Evolutionary conservation across 148 eudicot species (phyloP).

Genomic region (Chenopodium quinoa): DNA sequence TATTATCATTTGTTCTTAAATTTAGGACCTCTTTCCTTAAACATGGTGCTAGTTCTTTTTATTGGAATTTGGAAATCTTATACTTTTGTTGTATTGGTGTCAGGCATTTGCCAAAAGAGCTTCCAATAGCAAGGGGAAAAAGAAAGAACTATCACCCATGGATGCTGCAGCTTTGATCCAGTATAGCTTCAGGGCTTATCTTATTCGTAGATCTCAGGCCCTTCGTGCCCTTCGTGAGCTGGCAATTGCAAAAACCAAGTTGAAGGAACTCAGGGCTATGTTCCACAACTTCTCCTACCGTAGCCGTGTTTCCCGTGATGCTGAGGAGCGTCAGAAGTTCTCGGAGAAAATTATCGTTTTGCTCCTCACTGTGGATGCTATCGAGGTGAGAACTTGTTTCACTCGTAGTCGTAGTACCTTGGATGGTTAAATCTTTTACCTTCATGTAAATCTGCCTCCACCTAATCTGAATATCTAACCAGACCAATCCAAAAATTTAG

Average conservation of each 20-base stretch:
- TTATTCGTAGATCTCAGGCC: conserved; percentile 72
- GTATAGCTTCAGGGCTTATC: conserved; percentile 66
- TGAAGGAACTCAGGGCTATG: conserved; percentile 79
- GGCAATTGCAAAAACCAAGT: conserved; percentile 78
- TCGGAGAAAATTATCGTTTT: conserved; percentile 82
- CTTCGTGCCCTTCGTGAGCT: conserved; percentile 88
- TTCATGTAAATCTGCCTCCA: background rate
- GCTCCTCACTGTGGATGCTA: conserved; percentile 89
- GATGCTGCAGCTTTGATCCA: conserved; percentile 88
- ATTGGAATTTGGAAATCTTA: background rate
- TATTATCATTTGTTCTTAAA: background rate
- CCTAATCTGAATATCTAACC: background rate
- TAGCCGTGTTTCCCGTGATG: conserved; percentile 63
- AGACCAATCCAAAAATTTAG: background rate
- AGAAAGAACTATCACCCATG: conserved; percentile 69
- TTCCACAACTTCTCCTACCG: conserved; percentile 89
- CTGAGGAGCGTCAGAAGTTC: conserved; percentile 87
- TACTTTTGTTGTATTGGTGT: background rate
- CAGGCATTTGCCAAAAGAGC: conserved; percentile 82
- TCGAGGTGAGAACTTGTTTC: conserved; percentile 56
- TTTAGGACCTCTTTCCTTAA: background rate
- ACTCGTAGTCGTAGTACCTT: background rate
- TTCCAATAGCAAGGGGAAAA: conserved; percentile 54
- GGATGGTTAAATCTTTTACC: background rate
- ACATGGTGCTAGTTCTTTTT: background rate